Conservation (phyloP, 73 alveolate species). For the Paramecium sonneborni region DNA sequence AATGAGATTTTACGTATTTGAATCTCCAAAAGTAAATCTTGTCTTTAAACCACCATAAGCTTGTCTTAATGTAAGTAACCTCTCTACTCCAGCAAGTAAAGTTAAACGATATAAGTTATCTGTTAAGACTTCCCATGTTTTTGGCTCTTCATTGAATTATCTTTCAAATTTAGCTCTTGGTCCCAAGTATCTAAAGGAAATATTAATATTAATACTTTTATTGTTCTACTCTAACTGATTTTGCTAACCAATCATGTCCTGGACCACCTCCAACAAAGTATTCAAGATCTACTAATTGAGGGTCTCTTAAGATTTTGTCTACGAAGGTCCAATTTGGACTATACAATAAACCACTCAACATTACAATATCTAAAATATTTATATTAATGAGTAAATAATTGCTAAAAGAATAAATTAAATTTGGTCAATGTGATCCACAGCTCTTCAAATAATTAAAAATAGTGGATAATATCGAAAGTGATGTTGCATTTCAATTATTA, state of each 20-base stretch:
- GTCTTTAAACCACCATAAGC: slow-evolving; percentile 62
- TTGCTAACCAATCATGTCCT: slow-evolving; percentile 44
- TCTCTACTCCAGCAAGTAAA: slow-evolving; percentile 66
- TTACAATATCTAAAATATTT: slow-evolving; percentile 10
- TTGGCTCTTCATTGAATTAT: slow-evolving; percentile 48
- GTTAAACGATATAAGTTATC: slow-evolving; percentile 62
- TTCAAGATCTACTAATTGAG: slow-evolving; percentile 33
- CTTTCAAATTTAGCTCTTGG: background rate
- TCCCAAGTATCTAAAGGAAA: background rate
- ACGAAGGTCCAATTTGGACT: slow-evolving; percentile 29
- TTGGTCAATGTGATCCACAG: background rate
- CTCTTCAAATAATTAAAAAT: background rate
- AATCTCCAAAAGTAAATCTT: slow-evolving; percentile 58
- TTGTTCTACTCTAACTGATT: slow-evolving; percentile 6
- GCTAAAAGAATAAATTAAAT: slow-evolving; percentile 1
- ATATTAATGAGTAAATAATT: background rate
- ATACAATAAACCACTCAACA: slow-evolving; percentile 20
- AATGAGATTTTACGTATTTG: slow-evolving; percentile 44
- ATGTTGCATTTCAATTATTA: background rate
- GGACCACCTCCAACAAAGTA: slow-evolving; percentile 52
- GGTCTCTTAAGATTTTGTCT: slow-evolving; percentile 27
- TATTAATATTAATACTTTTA: background rate
- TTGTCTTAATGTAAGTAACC: slow-evolving; percentile 62
- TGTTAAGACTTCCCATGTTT: slow-evolving; percentile 49
- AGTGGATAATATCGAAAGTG: background rate